Evolutionary conservation across 2,329 filamentous ascomycete genomes (phyloP).

Genomic region (Fusarium dlaminii): DNA sequence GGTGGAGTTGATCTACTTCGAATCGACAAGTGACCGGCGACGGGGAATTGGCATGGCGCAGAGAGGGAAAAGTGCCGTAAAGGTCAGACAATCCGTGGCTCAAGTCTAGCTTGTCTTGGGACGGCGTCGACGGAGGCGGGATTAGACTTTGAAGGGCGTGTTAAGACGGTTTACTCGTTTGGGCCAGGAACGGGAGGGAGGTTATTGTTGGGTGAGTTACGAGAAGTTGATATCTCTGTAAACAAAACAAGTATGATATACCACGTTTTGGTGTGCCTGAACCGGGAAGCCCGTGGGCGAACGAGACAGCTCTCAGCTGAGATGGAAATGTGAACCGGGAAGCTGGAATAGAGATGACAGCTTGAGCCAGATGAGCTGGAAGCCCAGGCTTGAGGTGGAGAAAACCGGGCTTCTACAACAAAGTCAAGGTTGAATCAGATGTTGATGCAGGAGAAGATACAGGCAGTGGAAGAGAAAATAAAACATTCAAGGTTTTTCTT

Average conservation of each 20-base stretch:
- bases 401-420: neutral
- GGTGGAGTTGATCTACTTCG: slow-evolving; percentile 26
- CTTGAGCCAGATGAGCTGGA: neutral
- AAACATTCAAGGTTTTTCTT: slow-evolving; percentile 9
- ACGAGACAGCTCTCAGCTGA: neutral
- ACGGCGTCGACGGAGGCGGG: slow-evolving; percentile 31
- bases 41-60: slow-evolving; percentile 37
- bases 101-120: slow-evolving; percentile 35
- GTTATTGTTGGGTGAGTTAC: neutral
- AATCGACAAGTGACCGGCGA: slow-evolving; percentile 34
- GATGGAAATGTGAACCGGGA: neutral
- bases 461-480: neutral
- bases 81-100: slow-evolving; percentile 28
- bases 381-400: slow-evolving; percentile 5
- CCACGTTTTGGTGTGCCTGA: neutral
- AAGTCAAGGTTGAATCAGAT: neutral
- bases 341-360: neutral
- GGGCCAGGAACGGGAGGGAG: slow-evolving; percentile 17
- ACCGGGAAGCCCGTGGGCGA: neutral
- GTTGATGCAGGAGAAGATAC: neutral
- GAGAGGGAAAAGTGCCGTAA: slow-evolving; percentile 24
- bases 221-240: neutral
- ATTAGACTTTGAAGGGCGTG: slow-evolving; percentile 36
- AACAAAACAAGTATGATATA: neutral
- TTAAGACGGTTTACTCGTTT: slow-evolving; percentile 12